Base-by-base conservation (phyloP, 805 yeast genomes). In the Isabelozyma rhagii region DNA sequence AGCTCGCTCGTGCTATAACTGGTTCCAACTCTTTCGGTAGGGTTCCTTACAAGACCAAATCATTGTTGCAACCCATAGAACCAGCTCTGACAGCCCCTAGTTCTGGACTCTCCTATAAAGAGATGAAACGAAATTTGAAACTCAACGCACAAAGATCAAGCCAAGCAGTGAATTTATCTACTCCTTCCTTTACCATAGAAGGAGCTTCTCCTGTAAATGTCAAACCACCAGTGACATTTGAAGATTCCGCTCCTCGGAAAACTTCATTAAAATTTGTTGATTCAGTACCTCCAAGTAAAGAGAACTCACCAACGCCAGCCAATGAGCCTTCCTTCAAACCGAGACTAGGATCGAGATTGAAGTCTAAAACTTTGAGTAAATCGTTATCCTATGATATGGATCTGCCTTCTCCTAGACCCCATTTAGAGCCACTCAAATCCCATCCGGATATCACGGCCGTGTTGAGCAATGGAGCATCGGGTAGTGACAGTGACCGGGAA, bases 1-100 rank as follows among this genome's bases (percentile, higher is more conserved):
- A 67, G 51, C 59, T 74, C 49, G 78, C 78, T 0, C 55, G 72
- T 10, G 68, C 63, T 10, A 69, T 74, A 31, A 74, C 79, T 1
- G 79, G 79, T 3, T 71, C 77, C 3, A 72, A 62, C 45, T 56
- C 62, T 4, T 72, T 72, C 55, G 78, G 77, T 0, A 55, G 61
- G 9, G 64, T 66, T 13, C 75, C 77, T 2, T 70, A 64, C 56
- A 71, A 71, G 47, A 72, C 78, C n/a, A 74, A 72, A 54, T 72
- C 77, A 5, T 50, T 74, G 47, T 57, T 74, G 39, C 64, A 56
- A 5, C 76, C 77, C 3, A 54, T 66, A 1, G 69, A 65, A 44
- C 45, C 45, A 43, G 52, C 48, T 47, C 11, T 47, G 44, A 25
- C 40, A 10, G 14, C 44, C 28, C 6, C 54, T n/a, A 28, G 49